phyloP scores from a whole-genome alignment of 306 rosid genomes.

The Prosopis cineraria region DNA sequence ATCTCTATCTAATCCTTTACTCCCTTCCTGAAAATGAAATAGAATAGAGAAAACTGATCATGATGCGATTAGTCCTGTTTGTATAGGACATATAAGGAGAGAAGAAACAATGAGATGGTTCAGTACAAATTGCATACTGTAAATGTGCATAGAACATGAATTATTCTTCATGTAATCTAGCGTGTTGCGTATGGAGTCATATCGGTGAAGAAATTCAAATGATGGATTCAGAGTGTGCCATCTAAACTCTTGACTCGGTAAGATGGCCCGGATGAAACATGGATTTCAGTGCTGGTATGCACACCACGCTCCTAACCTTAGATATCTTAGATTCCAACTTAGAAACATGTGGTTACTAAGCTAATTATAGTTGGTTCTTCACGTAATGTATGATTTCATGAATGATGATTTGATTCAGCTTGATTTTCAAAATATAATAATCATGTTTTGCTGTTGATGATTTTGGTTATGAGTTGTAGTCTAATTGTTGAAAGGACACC shows the following conservation, averaged over 20 bases:
- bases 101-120: neutral
- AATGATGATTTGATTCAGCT: neutral
- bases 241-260: slow-evolving; percentile 3
- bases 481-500: slow-evolving; percentile 5
- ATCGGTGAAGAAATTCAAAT: neutral
- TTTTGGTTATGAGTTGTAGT: slow-evolving; percentile 2
- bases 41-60: neutral
- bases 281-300: slow-evolving; percentile 4
- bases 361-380: neutral
- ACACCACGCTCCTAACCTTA: slow-evolving; percentile 7
- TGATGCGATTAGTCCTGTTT: neutral
- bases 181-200: slow-evolving; percentile 10
- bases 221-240: neutral
- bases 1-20: neutral
- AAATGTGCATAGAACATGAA: slow-evolving; percentile 22
- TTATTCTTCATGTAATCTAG: slow-evolving; percentile 21
- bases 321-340: slow-evolving; percentile 18
- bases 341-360: slow-evolving; percentile 5
- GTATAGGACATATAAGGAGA: neutral
- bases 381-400: neutral
- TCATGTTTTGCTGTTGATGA: neutral
- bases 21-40: neutral
- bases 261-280: slow-evolving; percentile 7
- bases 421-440: neutral
- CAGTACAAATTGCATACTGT: neutral